Evolutionary conservation across 176 grass and related monocot genomes (phyloP).

Genomic region (Phoenix dactylifera): DNA sequence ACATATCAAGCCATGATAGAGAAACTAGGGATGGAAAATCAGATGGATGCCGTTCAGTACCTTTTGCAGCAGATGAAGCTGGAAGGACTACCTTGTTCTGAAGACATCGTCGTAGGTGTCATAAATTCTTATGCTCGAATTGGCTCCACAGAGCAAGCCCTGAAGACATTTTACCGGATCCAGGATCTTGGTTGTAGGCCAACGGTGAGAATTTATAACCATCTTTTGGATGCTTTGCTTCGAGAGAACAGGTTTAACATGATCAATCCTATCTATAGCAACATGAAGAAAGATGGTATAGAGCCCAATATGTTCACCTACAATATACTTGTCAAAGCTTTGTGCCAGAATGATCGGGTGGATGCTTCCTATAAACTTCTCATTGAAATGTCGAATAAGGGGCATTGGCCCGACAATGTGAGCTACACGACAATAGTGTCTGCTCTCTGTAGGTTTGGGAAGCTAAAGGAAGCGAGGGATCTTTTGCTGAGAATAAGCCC

Average conservation of each 20-base stretch:
- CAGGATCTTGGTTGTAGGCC: constrained; percentile 50
- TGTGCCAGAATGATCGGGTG: constrained; percentile 66
- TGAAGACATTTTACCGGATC: constrained; percentile 72
- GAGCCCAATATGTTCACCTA: constrained; percentile 69
- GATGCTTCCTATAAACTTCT: constrained; percentile 56
- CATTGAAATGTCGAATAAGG: constrained; percentile 72
- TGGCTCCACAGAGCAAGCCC: constrained; percentile 39
- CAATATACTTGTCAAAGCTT: constrained; percentile 71
- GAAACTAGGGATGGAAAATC: constrained; percentile 43
- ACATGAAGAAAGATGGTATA: constrained; percentile 56
- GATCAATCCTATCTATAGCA: constrained; percentile 41
- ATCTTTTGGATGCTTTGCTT: constrained; percentile 65
- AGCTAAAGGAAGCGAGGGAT: constrained; percentile 45
- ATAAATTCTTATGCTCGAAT: constrained; percentile 58
- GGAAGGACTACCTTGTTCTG: constrained; percentile 38
- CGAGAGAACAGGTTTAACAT: constrained; percentile 46
- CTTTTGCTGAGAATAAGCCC: constrained; percentile 29
- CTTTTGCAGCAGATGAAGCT: constrained; percentile 70
- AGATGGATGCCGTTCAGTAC: constrained; percentile 61
- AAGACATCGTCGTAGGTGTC: constrained; percentile 36
- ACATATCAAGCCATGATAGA: constrained; percentile 49
- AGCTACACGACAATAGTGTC: constrained; percentile 52
- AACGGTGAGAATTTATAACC: constrained; percentile 68
- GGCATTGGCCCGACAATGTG: constrained; percentile 51
- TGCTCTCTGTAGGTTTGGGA: constrained; percentile 49